Evolutionary conservation across 1,284 basidiomycete species (phyloP), one percentile per base, ranked within the genome.

Genomic region (Ustilago vetiveriae): DNA sequence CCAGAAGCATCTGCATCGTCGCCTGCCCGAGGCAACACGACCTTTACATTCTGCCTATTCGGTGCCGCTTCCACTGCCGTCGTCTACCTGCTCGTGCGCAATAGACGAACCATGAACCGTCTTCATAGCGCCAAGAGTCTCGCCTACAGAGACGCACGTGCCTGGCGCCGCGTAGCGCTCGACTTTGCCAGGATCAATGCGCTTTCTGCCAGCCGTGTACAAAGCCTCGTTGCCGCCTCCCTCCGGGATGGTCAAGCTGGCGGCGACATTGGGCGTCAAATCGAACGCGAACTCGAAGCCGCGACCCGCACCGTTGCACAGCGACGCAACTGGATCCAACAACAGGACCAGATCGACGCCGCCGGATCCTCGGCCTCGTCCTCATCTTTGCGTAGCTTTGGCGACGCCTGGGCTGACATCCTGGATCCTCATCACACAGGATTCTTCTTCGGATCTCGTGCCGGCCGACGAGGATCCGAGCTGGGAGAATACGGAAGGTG

Each of bases 101-200:
- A 55, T 21, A 47, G 60, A 19, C 43, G 53, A 30, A 51, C 41
- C 24, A 70, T 70, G 67, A 64, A 70, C n/a, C 60, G 56, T 11
- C 60, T 70, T n/a, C 47, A 53, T 14, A 47, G 39, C 13, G 60
- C 58, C 37, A 70, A 59, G 35, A 59, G 52, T 36, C 45, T 64
- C 1, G 67, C 56, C 6, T 60, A 59, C 38, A 47, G 60, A 2
- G 56, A 70, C 11, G 67, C 67, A 6, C 52, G 52, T 11, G 67
- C 67, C n/a, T 70, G 67, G 67, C 56, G 67, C 9, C 57, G 52
- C n/a, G 67, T 70, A 11, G 67, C 67, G 8, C 52, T 70, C 22
- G 56, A 64, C 37, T 58, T 70, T 27, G 67, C 67, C 44, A 59
- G 39, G 14, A 59, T 70, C 48, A 70, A 70, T 40, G 67, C 67